A percentile compares a stretch with the other conserved stretches of the same genome.
Evolutionary conservation across 176 grass and related monocot genomes (phyloP).

Genomic region (Raddia distichophylla): DNA sequence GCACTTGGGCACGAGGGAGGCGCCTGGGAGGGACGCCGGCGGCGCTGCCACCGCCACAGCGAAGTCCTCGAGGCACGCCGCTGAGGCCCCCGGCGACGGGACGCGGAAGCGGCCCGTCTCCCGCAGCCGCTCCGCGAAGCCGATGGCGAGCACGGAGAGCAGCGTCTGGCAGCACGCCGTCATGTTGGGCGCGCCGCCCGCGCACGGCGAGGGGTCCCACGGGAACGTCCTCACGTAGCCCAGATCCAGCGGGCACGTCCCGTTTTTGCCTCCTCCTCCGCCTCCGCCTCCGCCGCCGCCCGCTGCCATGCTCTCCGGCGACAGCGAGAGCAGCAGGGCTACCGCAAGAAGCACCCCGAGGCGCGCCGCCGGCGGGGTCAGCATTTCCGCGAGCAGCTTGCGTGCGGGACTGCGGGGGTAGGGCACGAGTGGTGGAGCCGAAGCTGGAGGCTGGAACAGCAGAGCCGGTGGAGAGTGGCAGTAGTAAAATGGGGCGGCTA

Average conservation of each 20-base stretch:
- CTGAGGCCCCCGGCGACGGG: constrained; percentile 43
- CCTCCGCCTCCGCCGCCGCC: background rate
- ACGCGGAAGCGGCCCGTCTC: constrained; percentile 70
- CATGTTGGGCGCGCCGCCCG: constrained; percentile 35
- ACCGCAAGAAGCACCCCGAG: background rate
- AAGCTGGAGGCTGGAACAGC: background rate
- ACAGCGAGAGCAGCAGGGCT: background rate
- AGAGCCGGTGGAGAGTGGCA: background rate
- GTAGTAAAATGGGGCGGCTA: constrained; percentile 27
- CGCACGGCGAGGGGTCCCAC: constrained; percentile 66
- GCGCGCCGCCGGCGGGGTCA: background rate
- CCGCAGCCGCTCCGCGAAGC: constrained; percentile 61
- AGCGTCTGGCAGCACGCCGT: constrained; percentile 62
- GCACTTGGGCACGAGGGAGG: constrained; percentile 52
- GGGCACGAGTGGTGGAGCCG: background rate
- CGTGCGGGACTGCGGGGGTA: background rate
- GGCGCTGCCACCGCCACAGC: constrained; percentile 24
- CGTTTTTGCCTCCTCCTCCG: constrained; percentile 12
- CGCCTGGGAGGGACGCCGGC: constrained; percentile 30
- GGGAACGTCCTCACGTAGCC: constrained; percentile 70
- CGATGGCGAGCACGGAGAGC: constrained; percentile 59
- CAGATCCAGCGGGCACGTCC: constrained; percentile 65
- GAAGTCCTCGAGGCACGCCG: constrained; percentile 43
- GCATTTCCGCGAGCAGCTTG: constrained; percentile 45
- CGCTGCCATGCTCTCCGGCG: background rate